Percentiles rank a stretch among this genome's conserved stretches.
phyloP scores from a whole-genome alignment of 2,329 filamentous ascomycete genomes.

The Colletotrichum musicola region DNA sequence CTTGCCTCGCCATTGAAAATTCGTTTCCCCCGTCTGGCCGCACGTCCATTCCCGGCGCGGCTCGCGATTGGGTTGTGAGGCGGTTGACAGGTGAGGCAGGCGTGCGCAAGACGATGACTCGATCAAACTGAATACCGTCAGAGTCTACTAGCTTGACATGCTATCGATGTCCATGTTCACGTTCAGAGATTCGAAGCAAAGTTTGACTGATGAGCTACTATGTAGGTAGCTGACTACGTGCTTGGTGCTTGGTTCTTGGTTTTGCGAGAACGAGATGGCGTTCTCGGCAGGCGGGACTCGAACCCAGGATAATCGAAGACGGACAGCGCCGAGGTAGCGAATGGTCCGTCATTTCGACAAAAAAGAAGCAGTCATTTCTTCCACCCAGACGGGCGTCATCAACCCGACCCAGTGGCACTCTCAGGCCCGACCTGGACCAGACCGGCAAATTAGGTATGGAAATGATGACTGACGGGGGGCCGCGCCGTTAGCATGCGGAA shows the following conservation, averaged over 20 bases:
- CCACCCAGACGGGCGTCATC: neutral
- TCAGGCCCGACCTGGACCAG: neutral
- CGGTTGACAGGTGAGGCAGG: slow-evolving; percentile 25
- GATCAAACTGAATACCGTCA: neutral
- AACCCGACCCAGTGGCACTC: neutral
- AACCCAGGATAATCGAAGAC: neutral
- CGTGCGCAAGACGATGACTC: slow-evolving; percentile 18
- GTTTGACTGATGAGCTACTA: neutral
- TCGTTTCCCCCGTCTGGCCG: neutral
- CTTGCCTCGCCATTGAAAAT: neutral
- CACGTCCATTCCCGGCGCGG: slow-evolving; percentile 20
- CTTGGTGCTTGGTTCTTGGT: neutral
- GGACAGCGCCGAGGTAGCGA: neutral
- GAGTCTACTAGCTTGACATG: neutral
- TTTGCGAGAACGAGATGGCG: slow-evolving; percentile 12
- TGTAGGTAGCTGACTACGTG: no score
- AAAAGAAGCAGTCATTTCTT: slow-evolving; percentile 10
- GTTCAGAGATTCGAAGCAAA: neutral
- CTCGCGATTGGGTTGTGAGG: slow-evolving; percentile 31
- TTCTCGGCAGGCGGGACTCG: neutral
- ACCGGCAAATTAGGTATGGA: neutral
- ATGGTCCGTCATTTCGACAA: slow-evolving; percentile 8
- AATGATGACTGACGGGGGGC: neutral
- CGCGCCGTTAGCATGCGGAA: neutral
- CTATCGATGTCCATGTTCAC: neutral